These are phyloP conservation scores for Lactarius akahatsu DNA, from an alignment of 768 basidiomycete genomes.

Conservation along the genomic window DNA sequence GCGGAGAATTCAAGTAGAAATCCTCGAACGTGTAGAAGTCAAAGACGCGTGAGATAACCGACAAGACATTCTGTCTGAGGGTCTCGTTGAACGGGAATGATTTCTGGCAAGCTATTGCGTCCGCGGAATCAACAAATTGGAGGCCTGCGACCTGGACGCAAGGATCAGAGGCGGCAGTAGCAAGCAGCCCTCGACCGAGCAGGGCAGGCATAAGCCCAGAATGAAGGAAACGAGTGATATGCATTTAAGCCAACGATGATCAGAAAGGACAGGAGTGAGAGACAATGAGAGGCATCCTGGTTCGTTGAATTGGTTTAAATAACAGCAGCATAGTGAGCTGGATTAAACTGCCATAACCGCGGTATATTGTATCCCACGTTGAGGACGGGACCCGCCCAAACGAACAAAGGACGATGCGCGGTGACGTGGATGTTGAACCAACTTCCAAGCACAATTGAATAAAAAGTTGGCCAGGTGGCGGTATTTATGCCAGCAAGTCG, in stretches of 20 bases:
- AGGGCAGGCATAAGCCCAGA: background rate
- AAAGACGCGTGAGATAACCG: slow-evolving; percentile 14
- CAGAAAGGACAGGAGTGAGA: background rate
- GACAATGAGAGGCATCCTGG: background rate
- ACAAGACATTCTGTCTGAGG: slow-evolving; percentile 40
- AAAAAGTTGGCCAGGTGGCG: too few relatives aligned
- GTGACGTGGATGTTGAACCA: too few relatives aligned
- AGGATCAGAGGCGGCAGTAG: slow-evolving; percentile 32
- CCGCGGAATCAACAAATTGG: slow-evolving; percentile 48
- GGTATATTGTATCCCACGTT: background rate
- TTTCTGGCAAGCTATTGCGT: slow-evolving; percentile 48
- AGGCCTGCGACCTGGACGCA: slow-evolving; percentile 40
- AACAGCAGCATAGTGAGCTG: background rate
- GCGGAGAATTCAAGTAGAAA: slow-evolving; percentile 39
- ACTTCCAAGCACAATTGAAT: too few relatives aligned
- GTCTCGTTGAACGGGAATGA: slow-evolving; percentile 44
- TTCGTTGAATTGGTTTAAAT: background rate
- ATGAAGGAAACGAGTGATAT: background rate
- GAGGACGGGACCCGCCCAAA: background rate
- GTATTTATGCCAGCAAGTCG: background rate
- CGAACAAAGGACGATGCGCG: too few relatives aligned
- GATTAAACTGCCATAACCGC: background rate
- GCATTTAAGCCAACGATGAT: background rate
- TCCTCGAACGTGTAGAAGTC: slow-evolving; percentile 38
- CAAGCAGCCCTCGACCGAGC: background rate